Conservation (phyloP, 1,284 basidiomycete genomes). For the Ganoderma multipileum region DNA sequence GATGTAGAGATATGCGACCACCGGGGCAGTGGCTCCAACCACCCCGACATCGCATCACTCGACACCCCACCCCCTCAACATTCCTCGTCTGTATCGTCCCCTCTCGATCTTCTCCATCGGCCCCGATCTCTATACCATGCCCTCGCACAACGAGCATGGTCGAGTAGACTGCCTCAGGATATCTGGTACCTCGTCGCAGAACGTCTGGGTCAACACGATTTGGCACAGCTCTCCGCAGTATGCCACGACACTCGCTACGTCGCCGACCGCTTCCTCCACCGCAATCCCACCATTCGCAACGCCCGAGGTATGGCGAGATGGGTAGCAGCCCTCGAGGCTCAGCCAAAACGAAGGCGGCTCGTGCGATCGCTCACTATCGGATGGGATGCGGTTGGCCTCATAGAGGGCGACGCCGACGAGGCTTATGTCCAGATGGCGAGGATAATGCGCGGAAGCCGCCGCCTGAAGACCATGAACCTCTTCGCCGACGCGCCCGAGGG, state of each 20-base stretch:
- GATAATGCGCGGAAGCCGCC: neutral
- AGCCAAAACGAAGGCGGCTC: neutral
- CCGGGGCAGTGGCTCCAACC: neutral
- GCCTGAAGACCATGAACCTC: neutral
- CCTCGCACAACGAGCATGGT: neutral
- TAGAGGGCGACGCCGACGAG: neutral
- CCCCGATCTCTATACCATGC: too few species aligned
- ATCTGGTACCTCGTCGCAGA: neutral
- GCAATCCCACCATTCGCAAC: neutral
- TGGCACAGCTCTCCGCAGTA: neutral
- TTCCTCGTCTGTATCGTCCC: neutral
- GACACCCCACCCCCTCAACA: too few species aligned
- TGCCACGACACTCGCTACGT: neutral
- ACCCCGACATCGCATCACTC: neutral
- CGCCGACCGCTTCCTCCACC: neutral
- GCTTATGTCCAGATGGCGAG: neutral
- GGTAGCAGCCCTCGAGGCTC: neutral
- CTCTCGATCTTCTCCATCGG: neutral
- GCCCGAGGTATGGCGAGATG: neutral
- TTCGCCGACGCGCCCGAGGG: neutral
- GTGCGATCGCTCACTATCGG: constrained; percentile 5
- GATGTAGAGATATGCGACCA: neutral
- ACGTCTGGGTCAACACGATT: neutral
- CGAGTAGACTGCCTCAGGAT: neutral
- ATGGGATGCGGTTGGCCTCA: neutral